Evolutionary conservation across 805 yeast species (phyloP), one percentile per base, ranked within the genome.

Genomic region (Blastobotrys terrestris): DNA sequence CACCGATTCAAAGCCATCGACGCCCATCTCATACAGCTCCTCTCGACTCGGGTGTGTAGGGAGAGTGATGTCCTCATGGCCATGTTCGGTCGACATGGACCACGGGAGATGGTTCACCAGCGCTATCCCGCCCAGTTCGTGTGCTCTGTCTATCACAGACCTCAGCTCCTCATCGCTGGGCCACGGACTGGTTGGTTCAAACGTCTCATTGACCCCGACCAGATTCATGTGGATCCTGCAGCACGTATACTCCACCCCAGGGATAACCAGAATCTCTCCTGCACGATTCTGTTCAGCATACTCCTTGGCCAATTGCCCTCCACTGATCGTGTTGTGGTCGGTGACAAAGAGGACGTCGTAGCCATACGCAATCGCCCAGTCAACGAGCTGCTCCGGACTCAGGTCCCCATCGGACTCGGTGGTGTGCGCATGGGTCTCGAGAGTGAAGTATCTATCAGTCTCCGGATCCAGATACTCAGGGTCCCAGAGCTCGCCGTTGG

Each of bases 161-260:
- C 43, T 44, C 31, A 60, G 50, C 44, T 60, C 63, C 13, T 52
- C 55, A 40, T 60, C 60, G 2, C 55, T 26, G 13, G 63, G 63
- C 55, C 55, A 60, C 18, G 58, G 39, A 8, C 39, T 44, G 1
- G 56, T 14, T 3, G 63, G 63, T 44, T 44, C 44, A 20, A 60
- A 60, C 3, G 63, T 56, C 44, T 56, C 59, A 20, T 58, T 58
- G 13, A 60, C 54, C 11, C 63, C 64, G 11, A 60, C 20, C 42
- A 60, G 53, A 48, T 60, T 60, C 64, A 60, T 60, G 41, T 60
- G 63, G 22, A 60, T 59, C 3, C 64, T 53, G 26, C 64, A 60
- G 31, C 62, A 60, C 2, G 62, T 59, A 44, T 31, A 60, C 45
- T 60, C 64, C 42, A 59, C 53, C 2, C 64, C 64, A 2, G 64